These are phyloP conservation scores for Aureobasidium musti DNA, from an alignment of 2,329 filamentous ascomycete genomes.

Conservation along the genomic window DNA sequence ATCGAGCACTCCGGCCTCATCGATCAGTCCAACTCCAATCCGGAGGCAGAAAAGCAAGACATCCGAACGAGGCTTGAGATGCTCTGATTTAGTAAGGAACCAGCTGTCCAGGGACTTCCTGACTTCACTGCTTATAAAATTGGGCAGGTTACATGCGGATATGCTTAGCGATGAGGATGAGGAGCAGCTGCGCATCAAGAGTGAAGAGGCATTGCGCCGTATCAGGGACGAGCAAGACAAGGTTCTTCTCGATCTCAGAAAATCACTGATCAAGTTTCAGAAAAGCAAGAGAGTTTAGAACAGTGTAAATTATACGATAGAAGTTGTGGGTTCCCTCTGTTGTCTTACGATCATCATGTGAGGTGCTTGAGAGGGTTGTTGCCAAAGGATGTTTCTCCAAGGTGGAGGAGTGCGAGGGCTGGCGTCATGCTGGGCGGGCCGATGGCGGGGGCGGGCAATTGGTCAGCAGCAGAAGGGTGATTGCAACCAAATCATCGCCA, in stretches of 20 bases:
- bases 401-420: neutral
- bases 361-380: neutral
- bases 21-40: neutral
- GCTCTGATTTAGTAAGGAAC: neutral
- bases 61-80: neutral
- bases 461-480: neutral
- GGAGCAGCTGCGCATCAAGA: neutral
- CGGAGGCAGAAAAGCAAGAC: neutral
- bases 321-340: neutral
- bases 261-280: neutral
- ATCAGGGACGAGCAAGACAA: neutral
- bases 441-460: slow-evolving; percentile 4
- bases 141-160: neutral
- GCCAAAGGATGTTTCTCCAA: neutral
- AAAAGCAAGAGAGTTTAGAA: neutral
- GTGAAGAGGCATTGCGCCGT: neutral
- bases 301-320: neutral
- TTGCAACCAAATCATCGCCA: neutral
- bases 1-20: too few relatives aligned
- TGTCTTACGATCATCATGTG: neutral
- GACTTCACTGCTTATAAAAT: neutral
- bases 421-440: neutral
- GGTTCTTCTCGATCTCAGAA: neutral
- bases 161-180: neutral
- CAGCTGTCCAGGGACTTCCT: neutral